Evolutionary conservation across 441 rosid genomes (phyloP), one percentile per base, ranked within the genome.

Genomic region (Populus hybrid): DNA sequence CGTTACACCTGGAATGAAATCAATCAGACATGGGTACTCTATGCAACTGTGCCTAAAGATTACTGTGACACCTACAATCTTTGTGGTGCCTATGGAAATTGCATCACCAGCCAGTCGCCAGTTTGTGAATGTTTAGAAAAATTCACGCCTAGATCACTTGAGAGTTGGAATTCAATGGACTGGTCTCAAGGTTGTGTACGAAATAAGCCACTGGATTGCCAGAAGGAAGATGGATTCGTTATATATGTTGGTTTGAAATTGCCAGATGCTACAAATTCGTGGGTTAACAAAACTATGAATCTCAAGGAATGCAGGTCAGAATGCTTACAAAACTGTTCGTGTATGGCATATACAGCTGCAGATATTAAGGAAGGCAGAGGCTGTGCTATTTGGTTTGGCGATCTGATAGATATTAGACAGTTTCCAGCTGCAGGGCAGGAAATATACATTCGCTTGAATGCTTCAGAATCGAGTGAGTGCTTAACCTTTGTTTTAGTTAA

Each of bases 381-480:
- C 20, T 89, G 89, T 21, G 75, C 53, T 29, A 77, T 80, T 50
- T 89, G 92, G 92, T 82, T 77, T 6, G 82, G 66, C 12, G 85
- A 80, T 40, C 71, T 89, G 38, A 29, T 82, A 42, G 92, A 89
- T 74, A 81, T 87, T 6, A 80, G 69, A 76, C 38, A 71, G 36
- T 75, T 72, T 38, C 26, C 59, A 1, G 68, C 16, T 4, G 75
- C 66, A 0, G 90, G 86, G 14, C 82, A 83, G 64, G 84, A 83
- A 73, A 69, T 89, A 2, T 84, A 77, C 65, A 73, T 84, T 21
- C 79, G 88, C 38, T 38, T 76, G 79, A 24, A 80, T 29, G 77
- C 74, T 26, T 81, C 84, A 0, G 80, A 77, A n/a, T n/a, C 72
- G 74, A 84, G 80, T 83, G 64, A 64, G 38, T 36, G 14, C 36